Conservation (phyloP, 2,329 filamentous ascomycete species). For the Penicillium janthinellum region DNA sequence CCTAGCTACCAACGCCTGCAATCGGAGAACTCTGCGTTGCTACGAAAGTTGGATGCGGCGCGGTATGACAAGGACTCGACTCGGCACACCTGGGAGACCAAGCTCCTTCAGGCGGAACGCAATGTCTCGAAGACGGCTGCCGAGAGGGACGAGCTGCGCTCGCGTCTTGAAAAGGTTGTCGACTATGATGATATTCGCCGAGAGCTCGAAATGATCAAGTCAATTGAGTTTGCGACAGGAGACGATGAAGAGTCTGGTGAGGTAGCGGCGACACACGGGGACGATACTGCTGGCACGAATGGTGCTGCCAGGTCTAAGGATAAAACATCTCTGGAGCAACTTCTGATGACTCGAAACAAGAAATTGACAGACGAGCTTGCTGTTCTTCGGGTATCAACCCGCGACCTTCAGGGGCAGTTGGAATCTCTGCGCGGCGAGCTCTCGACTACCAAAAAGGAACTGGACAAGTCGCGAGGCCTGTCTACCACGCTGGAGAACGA, state of each 20-base stretch:
- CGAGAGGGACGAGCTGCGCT: slow-evolving; percentile 77
- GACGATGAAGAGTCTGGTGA: slow-evolving; percentile 66
- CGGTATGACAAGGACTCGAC: slow-evolving; percentile 82
- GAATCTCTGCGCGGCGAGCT: slow-evolving; percentile 81
- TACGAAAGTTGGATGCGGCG: slow-evolving; percentile 82
- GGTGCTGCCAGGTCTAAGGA: slow-evolving; percentile 62
- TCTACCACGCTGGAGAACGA: slow-evolving; percentile 92
- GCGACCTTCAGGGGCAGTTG: slow-evolving; percentile 81
- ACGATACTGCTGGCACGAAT: slow-evolving; percentile 41
- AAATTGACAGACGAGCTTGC: slow-evolving; percentile 94
- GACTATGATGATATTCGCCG: slow-evolving; percentile 97
- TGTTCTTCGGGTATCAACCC: slow-evolving; percentile 87
- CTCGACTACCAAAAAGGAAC: slow-evolving; percentile 77
- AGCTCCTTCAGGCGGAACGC: slow-evolving; percentile 75
- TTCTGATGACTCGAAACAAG: slow-evolving; percentile 91
- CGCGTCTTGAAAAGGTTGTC: slow-evolving; percentile 82
- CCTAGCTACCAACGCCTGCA: slow-evolving; percentile 83
- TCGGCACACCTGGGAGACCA: slow-evolving; percentile 73
- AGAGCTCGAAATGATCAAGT: slow-evolving; percentile 94
- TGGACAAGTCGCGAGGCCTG: slow-evolving; percentile 80
- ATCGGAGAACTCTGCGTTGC: slow-evolving; percentile 88
- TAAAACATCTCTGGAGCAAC: slow-evolving; percentile 79
- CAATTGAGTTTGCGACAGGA: slow-evolving; percentile 92
- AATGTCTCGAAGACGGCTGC: slow-evolving; percentile 73
- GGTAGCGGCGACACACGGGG: slow-evolving; percentile 35